Conservation (phyloP, 257 asterid species). For the Lycium barbarum region DNA sequence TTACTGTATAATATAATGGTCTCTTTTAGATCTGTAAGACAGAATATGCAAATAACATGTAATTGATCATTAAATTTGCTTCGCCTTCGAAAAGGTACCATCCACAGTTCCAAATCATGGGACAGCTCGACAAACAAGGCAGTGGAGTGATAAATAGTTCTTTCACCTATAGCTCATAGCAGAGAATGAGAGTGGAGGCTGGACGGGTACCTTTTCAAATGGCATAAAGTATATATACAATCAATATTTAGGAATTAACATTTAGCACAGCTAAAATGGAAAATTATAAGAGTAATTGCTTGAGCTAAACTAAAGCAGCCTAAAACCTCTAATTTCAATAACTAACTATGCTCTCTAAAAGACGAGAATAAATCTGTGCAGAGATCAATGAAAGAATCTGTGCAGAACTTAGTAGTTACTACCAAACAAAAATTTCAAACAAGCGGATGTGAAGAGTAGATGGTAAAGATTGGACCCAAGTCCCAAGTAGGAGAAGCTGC, state of each 20-base stretch:
- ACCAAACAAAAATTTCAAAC: neutral
- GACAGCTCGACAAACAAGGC: neutral
- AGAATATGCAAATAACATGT: neutral
- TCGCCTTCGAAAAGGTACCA: neutral
- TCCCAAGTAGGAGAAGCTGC: neutral
- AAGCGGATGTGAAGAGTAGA: neutral
- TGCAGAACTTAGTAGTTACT: neutral
- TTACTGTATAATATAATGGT: neutral
- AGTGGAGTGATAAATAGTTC: neutral
- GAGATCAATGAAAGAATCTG: neutral
- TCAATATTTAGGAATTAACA: neutral
- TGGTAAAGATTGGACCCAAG: neutral
- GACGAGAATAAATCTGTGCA: neutral
- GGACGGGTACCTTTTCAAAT: neutral
- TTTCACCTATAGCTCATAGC: constrained; percentile 1
- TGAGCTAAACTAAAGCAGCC: neutral
- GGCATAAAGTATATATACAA: neutral
- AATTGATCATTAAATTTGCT: neutral
- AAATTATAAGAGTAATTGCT: neutral
- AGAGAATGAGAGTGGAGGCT: neutral
- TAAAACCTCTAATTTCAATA: neutral
- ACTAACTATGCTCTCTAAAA: neutral
- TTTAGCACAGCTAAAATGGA: neutral
- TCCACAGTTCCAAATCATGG: constrained; percentile 19
- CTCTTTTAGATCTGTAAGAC: neutral